Percentiles rank a stretch among this genome's conserved stretches.
phyloP scores from a whole-genome alignment of 495 filamentous ascomycete species.

The Barbatosphaeria neglecta region DNA sequence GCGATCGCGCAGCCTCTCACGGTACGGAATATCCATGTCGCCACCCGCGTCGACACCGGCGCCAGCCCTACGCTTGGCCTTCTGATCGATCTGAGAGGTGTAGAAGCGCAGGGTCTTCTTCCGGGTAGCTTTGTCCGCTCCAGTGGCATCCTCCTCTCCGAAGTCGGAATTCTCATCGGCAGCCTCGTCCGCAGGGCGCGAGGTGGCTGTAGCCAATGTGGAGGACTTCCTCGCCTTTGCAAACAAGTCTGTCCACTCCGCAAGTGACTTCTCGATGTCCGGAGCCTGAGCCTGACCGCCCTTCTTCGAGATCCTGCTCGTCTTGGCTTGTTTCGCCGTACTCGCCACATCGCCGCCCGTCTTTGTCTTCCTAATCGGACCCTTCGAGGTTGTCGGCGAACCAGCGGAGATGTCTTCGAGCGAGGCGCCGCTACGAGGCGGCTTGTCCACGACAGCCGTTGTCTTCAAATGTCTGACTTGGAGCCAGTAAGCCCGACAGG shows the following conservation, averaged over 20 bases:
- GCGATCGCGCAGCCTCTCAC: slow-evolving; percentile 75
- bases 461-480: slow-evolving; percentile 51
- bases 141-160: slow-evolving; percentile 42
- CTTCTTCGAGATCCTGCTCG: too few species aligned
- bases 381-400: slow-evolving; percentile 20
- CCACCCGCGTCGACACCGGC: slow-evolving; percentile 77
- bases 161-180: slow-evolving; percentile 54
- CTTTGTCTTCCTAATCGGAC: slow-evolving; percentile 20
- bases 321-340: slow-evolving; percentile 17
- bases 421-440: background rate
- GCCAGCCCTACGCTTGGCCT: slow-evolving; percentile 71
- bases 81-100: slow-evolving; percentile 89
- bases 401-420: slow-evolving; percentile 2
- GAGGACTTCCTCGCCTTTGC: slow-evolving; percentile 25
- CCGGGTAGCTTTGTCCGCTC: slow-evolving; percentile 69
- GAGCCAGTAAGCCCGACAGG: slow-evolving; percentile 71
- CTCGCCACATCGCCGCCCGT: slow-evolving; percentile 4
- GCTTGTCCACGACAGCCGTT: background rate
- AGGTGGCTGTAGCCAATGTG: slow-evolving; percentile 22
- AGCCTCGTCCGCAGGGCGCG: slow-evolving; percentile 17
- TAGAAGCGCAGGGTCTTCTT: slow-evolving; percentile 92
- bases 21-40: slow-evolving; percentile 82
- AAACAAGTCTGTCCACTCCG: slow-evolving; percentile 33
- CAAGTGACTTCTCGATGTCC: slow-evolving; percentile 33
- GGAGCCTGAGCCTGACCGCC: slow-evolving; percentile 19